phyloP scores from a whole-genome alignment of 2,329 filamentous ascomycete species.

The Aspergillus uvarum region DNA sequence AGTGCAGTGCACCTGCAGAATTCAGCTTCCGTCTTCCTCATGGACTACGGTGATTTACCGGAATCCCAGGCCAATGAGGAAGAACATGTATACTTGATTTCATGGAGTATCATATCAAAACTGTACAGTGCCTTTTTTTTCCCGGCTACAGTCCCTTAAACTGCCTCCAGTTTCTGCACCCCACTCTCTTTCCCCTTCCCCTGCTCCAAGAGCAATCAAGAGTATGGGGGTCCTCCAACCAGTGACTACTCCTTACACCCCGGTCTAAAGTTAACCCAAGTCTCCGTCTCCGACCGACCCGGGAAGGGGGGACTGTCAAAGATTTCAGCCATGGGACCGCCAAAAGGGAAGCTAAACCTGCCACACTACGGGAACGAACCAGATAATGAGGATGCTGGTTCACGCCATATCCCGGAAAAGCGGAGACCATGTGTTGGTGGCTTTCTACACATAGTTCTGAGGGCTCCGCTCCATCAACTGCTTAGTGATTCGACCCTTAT shows the following conservation, averaged over 20 bases:
- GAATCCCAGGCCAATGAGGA: background rate
- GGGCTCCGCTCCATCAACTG: background rate
- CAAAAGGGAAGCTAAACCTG: background rate
- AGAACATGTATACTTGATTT: background rate
- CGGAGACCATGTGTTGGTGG: background rate
- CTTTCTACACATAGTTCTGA: background rate
- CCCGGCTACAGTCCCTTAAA: background rate
- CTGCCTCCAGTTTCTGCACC: background rate
- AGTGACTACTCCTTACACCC: background rate
- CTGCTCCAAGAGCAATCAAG: background rate
- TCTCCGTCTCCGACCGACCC: too few relatives aligned
- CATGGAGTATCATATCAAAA: background rate
- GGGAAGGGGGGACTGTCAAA: background rate
- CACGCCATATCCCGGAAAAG: background rate
- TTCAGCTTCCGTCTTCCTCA: background rate
- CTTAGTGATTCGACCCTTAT: background rate
- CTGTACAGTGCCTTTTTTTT: background rate
- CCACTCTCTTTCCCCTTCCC: background rate
- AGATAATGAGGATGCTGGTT: background rate
- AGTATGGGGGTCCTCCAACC: background rate
- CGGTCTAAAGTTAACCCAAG: too few relatives aligned
- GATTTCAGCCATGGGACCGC: background rate
- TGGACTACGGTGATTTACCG: conserved; percentile 3
- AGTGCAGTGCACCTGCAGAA: background rate
- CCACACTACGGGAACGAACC: conserved; percentile 1